Percentiles rank a stretch among this genome's conserved stretches.
Conservation (phyloP, 2,329 filamentous ascomycete species). For the Penicillium sp. region DNA sequence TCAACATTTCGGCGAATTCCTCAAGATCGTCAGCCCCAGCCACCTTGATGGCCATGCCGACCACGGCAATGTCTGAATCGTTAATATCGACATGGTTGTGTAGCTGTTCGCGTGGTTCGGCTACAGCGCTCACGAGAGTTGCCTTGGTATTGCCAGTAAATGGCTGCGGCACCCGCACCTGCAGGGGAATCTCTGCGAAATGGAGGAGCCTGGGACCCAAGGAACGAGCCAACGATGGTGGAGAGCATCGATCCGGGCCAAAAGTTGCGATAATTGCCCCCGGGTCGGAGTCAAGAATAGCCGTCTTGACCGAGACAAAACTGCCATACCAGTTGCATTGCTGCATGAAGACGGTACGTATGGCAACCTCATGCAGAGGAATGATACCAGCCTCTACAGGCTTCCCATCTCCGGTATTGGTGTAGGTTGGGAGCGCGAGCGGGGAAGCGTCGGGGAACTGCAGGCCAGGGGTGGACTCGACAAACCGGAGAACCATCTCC, state of each 20-base stretch:
- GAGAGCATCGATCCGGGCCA: not conserved
- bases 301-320: not conserved
- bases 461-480: slow-evolving; percentile 28
- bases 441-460: slow-evolving; percentile 36
- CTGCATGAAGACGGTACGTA: not conserved
- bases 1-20: not conserved
- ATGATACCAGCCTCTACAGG: not conserved
- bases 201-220: not conserved
- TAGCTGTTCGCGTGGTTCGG: not conserved
- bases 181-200: not conserved
- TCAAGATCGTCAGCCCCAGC: not conserved
- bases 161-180: not conserved
- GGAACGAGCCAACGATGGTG: not conserved
- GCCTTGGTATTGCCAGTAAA: not conserved
- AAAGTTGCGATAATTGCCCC: not conserved
- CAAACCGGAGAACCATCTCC: slow-evolving; percentile 20
- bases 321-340: not conserved
- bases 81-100: not conserved
- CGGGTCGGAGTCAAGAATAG: not conserved
- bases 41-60: not conserved
- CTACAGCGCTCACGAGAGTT: not conserved
- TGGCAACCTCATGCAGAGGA: not conserved
- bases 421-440: slow-evolving; percentile 28
- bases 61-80: not conserved
- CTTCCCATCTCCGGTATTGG: slow-evolving; percentile 1